Conservation (phyloP, 1,284 basidiomycete genomes). For the Apiotrichum siamense region DNA sequence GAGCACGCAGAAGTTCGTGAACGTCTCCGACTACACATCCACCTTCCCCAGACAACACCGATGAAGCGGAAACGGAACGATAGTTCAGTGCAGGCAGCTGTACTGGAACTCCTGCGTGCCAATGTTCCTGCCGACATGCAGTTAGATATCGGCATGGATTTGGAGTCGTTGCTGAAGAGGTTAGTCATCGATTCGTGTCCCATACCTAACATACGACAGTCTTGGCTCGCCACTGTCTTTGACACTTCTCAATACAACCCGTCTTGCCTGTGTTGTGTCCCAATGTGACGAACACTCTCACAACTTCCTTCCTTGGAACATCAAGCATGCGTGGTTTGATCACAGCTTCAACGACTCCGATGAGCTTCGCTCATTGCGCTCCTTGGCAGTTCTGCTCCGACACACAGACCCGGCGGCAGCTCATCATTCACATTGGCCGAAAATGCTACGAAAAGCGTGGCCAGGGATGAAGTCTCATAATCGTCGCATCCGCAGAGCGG, state of each 20-base stretch:
- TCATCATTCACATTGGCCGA: constrained; percentile 4
- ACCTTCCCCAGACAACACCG: constrained; percentile 5
- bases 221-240: constrained; percentile 1
- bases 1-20: constrained; percentile 5
- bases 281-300: constrained; percentile 4
- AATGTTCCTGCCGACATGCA: constrained; percentile 10
- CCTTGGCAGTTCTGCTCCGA: constrained; percentile 13
- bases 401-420: constrained; percentile 8
- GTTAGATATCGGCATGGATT: constrained; percentile 1
- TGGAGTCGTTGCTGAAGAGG: background rate
- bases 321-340: background rate
- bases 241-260: constrained; percentile 3
- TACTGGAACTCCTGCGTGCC: background rate
- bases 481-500: constrained; percentile 17
- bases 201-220: background rate
- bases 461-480: constrained; percentile 12
- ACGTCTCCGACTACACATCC: constrained; percentile 1
- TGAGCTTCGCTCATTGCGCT: constrained; percentile 15
- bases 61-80: constrained; percentile 13
- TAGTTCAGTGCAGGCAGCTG: background rate
- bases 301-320: background rate
- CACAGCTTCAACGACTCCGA: background rate
- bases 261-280: constrained; percentile 12
- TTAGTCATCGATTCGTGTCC: background rate
- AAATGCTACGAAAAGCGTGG: constrained; percentile 6